These are phyloP conservation scores for Exsudoporus frostii DNA, from an alignment of 768 basidiomycete genomes.

Conservation along the genomic window DNA sequence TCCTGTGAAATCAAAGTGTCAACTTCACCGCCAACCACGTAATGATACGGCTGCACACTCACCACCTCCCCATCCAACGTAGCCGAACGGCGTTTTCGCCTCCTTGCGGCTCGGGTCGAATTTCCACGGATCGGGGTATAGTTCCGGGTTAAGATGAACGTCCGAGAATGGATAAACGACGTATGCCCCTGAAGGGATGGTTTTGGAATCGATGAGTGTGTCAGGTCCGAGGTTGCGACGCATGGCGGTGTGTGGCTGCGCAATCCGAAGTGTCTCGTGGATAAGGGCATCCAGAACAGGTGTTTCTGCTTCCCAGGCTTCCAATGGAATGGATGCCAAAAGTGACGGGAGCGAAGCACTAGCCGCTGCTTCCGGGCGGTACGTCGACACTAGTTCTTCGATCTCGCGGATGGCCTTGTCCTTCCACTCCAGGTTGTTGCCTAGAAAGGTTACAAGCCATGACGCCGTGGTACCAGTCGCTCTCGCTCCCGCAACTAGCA, in stretches of 20 bases:
- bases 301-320: constrained; percentile 66
- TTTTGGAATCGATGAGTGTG: constrained; percentile 62
- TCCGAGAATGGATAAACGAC: constrained; percentile 79
- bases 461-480: constrained; percentile 79
- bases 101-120: constrained; percentile 62
- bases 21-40: constrained; percentile 14
- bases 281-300: constrained; percentile 72
- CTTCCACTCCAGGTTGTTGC: constrained; percentile 64
- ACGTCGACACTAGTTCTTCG: constrained; percentile 47
- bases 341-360: constrained; percentile 38
- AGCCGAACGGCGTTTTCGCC: constrained; percentile 52
- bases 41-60: constrained; percentile 31
- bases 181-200: constrained; percentile 70
- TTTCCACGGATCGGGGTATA: constrained; percentile 76
- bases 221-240: constrained; percentile 75
- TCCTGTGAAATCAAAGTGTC: constrained; percentile 40
- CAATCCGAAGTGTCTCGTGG: constrained; percentile 72
- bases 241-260: constrained; percentile 80
- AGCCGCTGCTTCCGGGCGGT: constrained; percentile 29
- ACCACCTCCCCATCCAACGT: constrained; percentile 83
- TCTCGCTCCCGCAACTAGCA: constrained; percentile 76
- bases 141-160: constrained; percentile 66
- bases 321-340: constrained; percentile 60
- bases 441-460: constrained; percentile 73
- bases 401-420: constrained; percentile 59